Evolutionary conservation across 345 rosid species (phyloP), one percentile per base, ranked within the genome.

Genomic region (Excoecaria cochinchinensis): DNA sequence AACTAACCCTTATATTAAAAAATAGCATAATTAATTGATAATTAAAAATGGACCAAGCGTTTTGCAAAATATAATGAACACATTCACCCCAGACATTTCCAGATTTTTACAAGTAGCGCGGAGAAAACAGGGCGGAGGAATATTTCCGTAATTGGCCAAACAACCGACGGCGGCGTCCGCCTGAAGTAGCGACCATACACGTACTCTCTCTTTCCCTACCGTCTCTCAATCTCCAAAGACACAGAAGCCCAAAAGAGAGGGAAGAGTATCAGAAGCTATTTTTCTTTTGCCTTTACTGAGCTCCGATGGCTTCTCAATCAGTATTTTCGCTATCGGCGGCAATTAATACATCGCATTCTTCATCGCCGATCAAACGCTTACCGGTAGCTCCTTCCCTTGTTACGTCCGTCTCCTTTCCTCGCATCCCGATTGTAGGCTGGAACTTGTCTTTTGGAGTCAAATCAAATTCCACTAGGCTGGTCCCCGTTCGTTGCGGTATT

Each of bases 401-500:
- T 1, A 14, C 25, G 44, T 25, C 31, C 52, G 24, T 53, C 62
- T 53, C 55, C 65, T 65, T 67, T 17, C 71, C 62, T 51, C 63
- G 62, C 19, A 40, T 17, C 21, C 44, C 69, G 15, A 74, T 56
- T 19, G 9, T 36, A 22, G 3, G 56, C 5, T 22, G 17, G 21
- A 40, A 53, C 12, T 15, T 55, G 24, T 15, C 53, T 65, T 74
- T 66, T 19, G 24, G 59, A 40, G 3, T 17, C 65, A 66, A 56
- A 39, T 53, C 55, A 62, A 66, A 53, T 16, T 15, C 63, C 47
- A 1, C 67, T 14, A 62, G 69, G 65, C 19, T 48, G 47, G 15
- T 69, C 76, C 19, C 48, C 51, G 66, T 66, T 31, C 65, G 77
- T 4, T 74, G 77, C 39, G 77, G 77, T 74, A 74, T 17, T 46